These are phyloP conservation scores for Penicillium canescens DNA, from an alignment of 495 filamentous ascomycete genomes.

Conservation along the genomic window DNA sequence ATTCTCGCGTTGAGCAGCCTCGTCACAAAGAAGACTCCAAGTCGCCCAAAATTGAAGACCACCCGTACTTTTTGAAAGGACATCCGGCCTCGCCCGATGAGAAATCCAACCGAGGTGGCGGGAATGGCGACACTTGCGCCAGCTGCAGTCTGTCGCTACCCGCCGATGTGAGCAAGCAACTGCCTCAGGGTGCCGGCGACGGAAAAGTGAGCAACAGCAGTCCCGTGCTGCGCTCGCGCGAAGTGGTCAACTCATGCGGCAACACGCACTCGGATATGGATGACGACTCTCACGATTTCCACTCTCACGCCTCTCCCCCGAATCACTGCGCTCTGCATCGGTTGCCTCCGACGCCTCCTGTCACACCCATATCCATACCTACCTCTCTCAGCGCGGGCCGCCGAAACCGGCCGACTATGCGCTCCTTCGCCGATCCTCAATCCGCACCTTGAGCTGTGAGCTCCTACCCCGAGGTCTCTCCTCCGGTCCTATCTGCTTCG, in stretches of 20 bases:
- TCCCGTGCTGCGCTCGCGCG: conserved; percentile 57
- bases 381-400: conserved; percentile 81
- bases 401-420: conserved; percentile 76
- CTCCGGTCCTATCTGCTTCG: conserved; percentile 82
- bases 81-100: conserved; percentile 36
- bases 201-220: conserved; percentile 53
- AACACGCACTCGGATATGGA: conserved; percentile 41
- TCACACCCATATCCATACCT: conserved; percentile 83
- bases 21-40: conserved; percentile 12
- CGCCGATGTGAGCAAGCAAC: conserved; percentile 51
- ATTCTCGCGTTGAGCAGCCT: conserved; percentile 19
- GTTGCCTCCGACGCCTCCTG: conserved; percentile 47
- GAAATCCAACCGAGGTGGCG: conserved; percentile 32
- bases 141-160: conserved; percentile 60
- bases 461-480: conserved; percentile 74
- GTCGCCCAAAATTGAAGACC: conserved; percentile 45
- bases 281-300: conserved; percentile 36
- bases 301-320: conserved; percentile 41
- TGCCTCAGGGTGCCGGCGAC: conserved; percentile 53
- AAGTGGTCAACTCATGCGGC: conserved; percentile 48
- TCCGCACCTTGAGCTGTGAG: conserved; percentile 85
- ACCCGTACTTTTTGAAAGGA: conserved; percentile 42
- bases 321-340: conserved; percentile 47
- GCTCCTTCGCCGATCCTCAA: conserved; percentile 77
- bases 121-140: conserved; percentile 53